Evolutionary conservation across 1,284 basidiomycete species (phyloP).

Genomic region (Phellinidium pouzarii): DNA sequence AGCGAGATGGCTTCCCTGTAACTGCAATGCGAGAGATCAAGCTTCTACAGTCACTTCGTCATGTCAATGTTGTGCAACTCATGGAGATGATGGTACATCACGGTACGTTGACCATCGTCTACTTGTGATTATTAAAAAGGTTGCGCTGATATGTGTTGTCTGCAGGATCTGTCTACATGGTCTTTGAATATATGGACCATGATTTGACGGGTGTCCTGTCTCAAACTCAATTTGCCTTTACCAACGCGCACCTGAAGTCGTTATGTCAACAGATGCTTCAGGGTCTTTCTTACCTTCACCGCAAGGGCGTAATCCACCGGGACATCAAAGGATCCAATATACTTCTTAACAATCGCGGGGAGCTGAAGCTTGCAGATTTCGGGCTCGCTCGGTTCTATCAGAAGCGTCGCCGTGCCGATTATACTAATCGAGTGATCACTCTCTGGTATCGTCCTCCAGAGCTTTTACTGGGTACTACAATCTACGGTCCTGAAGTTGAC

Average conservation of each 20-base stretch:
- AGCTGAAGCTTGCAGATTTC: slow-evolving; percentile 96
- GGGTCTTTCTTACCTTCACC: slow-evolving; percentile 91
- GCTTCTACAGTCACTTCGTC: slow-evolving; percentile 84
- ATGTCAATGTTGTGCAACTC: slow-evolving; percentile 84
- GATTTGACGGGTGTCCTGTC: slow-evolving; percentile 94
- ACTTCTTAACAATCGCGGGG: slow-evolving; percentile 86
- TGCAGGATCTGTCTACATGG: slow-evolving; percentile 94
- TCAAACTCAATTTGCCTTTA: slow-evolving; percentile 83
- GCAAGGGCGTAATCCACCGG: slow-evolving; percentile 92
- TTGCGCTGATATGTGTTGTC: slow-evolving; percentile 17
- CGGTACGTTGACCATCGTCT: slow-evolving; percentile 49
- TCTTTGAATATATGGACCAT: slow-evolving; percentile 99
- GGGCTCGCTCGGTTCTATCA: slow-evolving; percentile 96
- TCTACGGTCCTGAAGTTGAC: slow-evolving; percentile 98
- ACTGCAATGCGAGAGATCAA: slow-evolving; percentile 99
- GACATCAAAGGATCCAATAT: slow-evolving; percentile 99
- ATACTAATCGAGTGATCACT: slow-evolving; percentile 98
- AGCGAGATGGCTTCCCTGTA: slow-evolving; percentile 97
- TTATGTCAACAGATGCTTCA: slow-evolving; percentile 91
- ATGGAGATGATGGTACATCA: slow-evolving; percentile 99
- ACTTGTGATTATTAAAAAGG: slow-evolving; percentile 7
- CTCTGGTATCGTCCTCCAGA: slow-evolving; percentile 99
- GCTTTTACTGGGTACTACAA: slow-evolving; percentile 90
- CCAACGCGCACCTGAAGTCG: slow-evolving; percentile 87
- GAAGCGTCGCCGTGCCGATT: slow-evolving; percentile 84